A percentile compares a stretch with the other conserved stretches of the same genome.
Conservation (phyloP, 2,329 filamentous ascomycete genomes). For the Paecilomyces variotii region DNA sequence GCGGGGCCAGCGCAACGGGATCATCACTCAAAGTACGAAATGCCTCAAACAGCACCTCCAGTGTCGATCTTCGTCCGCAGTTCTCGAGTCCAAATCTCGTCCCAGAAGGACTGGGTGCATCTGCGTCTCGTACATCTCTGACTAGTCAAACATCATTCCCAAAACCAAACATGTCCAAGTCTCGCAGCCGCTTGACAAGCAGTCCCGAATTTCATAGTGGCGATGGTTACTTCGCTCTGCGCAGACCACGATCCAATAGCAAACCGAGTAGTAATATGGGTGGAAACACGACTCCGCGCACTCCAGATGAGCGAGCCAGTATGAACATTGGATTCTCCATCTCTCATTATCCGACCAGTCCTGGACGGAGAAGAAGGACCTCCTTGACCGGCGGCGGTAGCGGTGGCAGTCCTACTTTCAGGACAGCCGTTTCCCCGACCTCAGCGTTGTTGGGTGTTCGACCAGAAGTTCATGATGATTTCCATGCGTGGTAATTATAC, state of each 20-base stretch:
- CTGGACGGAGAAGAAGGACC: neutral
- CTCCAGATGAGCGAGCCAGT: slow-evolving; percentile 13
- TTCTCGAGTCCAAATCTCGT: neutral
- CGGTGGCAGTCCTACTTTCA: neutral
- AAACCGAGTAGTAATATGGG: slow-evolving; percentile 4
- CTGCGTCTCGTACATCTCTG: neutral
- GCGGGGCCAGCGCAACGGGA: neutral
- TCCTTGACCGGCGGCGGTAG: neutral
- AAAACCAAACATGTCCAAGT: neutral
- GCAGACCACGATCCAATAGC: slow-evolving; percentile 6
- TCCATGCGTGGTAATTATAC: neutral
- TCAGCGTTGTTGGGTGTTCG: neutral
- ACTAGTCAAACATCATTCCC: neutral
- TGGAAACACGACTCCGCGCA: slow-evolving; percentile 12
- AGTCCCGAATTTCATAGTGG: neutral
- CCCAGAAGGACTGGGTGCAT: neutral
- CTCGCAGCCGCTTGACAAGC: neutral
- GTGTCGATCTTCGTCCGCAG: neutral
- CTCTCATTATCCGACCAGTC: slow-evolving; percentile 13
- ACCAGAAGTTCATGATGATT: neutral
- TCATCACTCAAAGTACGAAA: neutral
- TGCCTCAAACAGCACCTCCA: neutral
- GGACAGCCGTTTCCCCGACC: neutral
- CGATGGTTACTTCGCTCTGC: slow-evolving; percentile 14
- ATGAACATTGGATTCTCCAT: slow-evolving; percentile 12